Evolutionary conservation across 306 rosid genomes (phyloP), one percentile per base, ranked within the genome.

Genomic region (Cicer cuneatum): DNA sequence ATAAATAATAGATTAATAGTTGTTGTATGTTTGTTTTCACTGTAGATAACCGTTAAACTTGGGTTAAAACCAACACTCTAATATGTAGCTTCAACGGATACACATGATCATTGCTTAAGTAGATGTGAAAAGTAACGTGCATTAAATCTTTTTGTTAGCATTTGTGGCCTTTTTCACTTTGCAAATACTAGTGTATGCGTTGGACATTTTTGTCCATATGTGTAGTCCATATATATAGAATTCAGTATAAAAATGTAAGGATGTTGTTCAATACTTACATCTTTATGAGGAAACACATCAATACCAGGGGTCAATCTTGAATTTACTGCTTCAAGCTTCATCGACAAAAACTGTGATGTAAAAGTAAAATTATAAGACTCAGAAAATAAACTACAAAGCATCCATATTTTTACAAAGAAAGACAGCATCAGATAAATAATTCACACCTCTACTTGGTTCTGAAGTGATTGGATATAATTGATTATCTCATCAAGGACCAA

Each of bases 281-380:
- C 93, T 90, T 90, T 89, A 71, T 92, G 77, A 71, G 97, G 90
- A 83, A 90, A 89, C 57, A 78, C 86, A 64, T 93, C 97, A 24
- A 90, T 81, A 37, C 86, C 85, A 57, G 96, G 92, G 68, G 80
- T 72, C 81, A 83, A 4, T 79, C 96, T 85, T 45, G 98, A 62
- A 83, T 90, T 90, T 56, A 93, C 97, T 66, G 93, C 89, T 86
- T 93, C 98, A 18, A 93, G 92, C 89, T 93, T 93, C 98, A 90
- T 90, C 0, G 98, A 93, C 78, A 93, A 87, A 85, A 93, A 93
- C 98, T 93, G 92, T 56, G 63, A 76, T 68, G 77, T 43, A 86
- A 68, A 65, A 63, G 37, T 13, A 72, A 70, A 80, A 14, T 73
- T 59, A 18, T 11, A 56, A 54, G 42, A 65, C 46, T 74, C 6